A percentile compares a stretch with the other conserved stretches of the same genome.
Evolutionary conservation across 1,284 basidiomycete species (phyloP).

Genomic region (Exobasidium rhododendri): DNA sequence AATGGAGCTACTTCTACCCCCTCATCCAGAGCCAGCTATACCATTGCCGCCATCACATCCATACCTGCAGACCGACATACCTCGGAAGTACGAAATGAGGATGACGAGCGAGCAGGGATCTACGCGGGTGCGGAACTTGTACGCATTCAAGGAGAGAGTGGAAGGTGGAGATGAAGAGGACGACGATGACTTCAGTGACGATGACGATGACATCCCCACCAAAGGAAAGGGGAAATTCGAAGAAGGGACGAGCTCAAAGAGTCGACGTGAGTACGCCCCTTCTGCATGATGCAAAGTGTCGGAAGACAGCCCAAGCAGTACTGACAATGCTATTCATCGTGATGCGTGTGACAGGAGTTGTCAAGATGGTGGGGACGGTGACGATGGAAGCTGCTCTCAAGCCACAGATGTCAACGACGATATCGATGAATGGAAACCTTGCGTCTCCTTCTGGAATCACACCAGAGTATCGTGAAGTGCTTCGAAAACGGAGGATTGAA

Average conservation of each 20-base stretch:
- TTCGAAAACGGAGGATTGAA: conserved; percentile 56
- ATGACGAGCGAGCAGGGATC: conserved; percentile 35
- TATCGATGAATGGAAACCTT: background rate
- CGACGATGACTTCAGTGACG: conserved; percentile 24
- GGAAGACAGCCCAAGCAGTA: too few relatives aligned
- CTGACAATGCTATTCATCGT: too few relatives aligned
- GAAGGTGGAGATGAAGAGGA: conserved; percentile 21
- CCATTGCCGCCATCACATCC: conserved; percentile 22
- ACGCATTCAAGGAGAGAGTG: conserved; percentile 43
- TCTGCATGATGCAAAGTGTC: background rate
- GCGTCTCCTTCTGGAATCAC: conserved; percentile 30
- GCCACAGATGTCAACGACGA: conserved; percentile 18
- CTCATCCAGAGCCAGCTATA: conserved; percentile 31
- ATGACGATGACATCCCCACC: conserved; percentile 15
- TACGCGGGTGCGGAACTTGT: conserved; percentile 39
- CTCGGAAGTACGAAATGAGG: conserved; percentile 44
- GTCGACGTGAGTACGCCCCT: conserved; percentile 12
- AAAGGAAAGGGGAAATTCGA: conserved; percentile 6
- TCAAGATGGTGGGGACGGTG: conserved; percentile 34
- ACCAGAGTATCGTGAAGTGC: conserved; percentile 57
- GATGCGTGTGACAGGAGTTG: background rate
- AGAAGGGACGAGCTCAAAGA: conserved; percentile 1
- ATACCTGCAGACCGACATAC: conserved; percentile 13
- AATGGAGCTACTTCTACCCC: conserved; percentile 49
- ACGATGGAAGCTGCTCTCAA: conserved; percentile 49